Evolutionary conservation across 139 green algal species (phyloP).

Genomic region (Yamagishiella unicocca): DNA sequence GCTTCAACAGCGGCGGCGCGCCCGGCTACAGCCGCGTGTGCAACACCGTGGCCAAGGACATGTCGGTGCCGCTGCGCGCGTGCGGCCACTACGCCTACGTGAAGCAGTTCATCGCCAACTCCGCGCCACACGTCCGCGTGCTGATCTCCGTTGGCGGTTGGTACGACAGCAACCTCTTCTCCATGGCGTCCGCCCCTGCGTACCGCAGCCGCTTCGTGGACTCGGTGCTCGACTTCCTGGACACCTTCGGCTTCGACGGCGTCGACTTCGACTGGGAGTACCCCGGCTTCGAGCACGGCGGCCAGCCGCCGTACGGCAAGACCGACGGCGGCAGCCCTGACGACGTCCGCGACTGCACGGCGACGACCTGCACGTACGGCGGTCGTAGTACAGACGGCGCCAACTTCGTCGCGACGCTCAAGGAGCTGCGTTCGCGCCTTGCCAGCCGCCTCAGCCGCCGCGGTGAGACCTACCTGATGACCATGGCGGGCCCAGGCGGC

Average conservation of each 20-base stretch:
- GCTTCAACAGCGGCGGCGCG: conserved; percentile 1
- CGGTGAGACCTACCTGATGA: background rate
- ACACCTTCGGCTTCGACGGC: too few species aligned
- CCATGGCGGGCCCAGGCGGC: background rate
- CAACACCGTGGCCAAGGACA: conserved; percentile 1
- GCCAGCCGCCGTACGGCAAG: background rate
- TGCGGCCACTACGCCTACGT: too few species aligned
- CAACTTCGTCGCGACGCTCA: background rate
- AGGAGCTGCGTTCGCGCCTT: background rate
- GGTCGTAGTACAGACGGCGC: background rate
- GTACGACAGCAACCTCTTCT: conserved; percentile 31
- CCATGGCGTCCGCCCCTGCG: background rate
- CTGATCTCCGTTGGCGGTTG: too few species aligned
- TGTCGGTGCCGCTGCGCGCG: conserved; percentile 2
- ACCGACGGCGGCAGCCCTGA: background rate
- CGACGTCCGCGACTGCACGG: background rate
- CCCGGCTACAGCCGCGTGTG: conserved; percentile 7
- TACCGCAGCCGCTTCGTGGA: conserved; percentile 9
- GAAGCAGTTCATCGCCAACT: too few species aligned
- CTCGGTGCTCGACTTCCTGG: too few species aligned
- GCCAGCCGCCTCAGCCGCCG: background rate
- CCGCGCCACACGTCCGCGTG: too few species aligned
- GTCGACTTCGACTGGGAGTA: too few species aligned
- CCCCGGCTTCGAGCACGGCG: background rate
- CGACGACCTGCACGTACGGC: background rate